Conservation (phyloP, 73 alveolate species). For the Breviolum minutum region DNA sequence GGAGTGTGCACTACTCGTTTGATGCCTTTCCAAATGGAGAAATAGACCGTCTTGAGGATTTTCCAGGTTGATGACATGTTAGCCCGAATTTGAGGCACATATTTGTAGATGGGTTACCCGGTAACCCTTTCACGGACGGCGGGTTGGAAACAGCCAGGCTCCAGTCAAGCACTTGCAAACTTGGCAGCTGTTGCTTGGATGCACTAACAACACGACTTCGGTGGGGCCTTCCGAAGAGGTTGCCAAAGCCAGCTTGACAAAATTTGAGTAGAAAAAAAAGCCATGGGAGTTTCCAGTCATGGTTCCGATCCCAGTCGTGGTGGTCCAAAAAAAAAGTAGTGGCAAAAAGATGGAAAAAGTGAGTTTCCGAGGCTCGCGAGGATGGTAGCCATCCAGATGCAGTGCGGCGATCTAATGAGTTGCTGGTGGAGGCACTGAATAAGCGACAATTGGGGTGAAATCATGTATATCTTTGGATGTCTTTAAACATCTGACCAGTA, state of each 20-base stretch:
- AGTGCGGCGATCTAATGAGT: conserved; percentile 44
- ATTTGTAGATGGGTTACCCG: neutral
- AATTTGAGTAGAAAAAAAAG: too few species aligned
- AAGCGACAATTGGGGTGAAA: too few species aligned
- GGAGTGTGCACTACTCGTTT: neutral
- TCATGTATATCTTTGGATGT: too few species aligned
- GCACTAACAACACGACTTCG: too few species aligned
- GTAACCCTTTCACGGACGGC: neutral
- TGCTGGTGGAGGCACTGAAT: conserved; percentile 23
- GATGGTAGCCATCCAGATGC: conserved; percentile 46
- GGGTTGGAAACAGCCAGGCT: neutral
- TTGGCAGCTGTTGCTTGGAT: conserved; percentile 40
- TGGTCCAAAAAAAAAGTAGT: too few species aligned
- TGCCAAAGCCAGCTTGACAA: too few species aligned
- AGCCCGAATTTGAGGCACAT: neutral
- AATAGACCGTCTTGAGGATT: neutral
- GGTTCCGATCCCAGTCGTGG: too few species aligned
- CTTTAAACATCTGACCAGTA: too few species aligned
- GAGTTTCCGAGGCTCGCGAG: neutral
- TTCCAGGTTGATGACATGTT: neutral
- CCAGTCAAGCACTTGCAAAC: conserved; percentile 50
- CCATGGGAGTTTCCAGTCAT: too few species aligned
- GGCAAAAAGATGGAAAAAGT: neutral
- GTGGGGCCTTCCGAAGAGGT: too few species aligned
- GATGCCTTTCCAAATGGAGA: neutral